Base-by-base conservation (phyloP, 2,329 filamentous ascomycete species). In the Colletotrichum noveboracense region DNA sequence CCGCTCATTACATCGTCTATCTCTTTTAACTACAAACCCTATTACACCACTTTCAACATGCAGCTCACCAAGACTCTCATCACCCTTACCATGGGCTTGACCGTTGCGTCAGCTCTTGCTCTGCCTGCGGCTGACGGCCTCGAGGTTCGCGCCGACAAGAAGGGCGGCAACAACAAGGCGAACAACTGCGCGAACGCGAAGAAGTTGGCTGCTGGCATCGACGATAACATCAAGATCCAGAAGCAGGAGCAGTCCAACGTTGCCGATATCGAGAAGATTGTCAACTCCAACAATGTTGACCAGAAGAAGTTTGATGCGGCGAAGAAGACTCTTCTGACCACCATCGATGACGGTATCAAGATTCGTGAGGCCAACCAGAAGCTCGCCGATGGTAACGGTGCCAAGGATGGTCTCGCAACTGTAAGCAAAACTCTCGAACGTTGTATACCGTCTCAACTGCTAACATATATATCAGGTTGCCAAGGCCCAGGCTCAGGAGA, bases 181-280 rank as follows among this genome's bases (percentile, higher is more conserved):
- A 38, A 52, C 5, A 52, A 30, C 60, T 81, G 79, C 16, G 74
- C 71, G 6, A 67, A 71, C 7, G 76, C 76, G n/a, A 66, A 74
- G 60, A 78, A 79, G 70, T 61, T 80, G 24, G 79, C 78, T 7
- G 70, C 72, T 55, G 78, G 78, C 32, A 80, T 80, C 36, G 66
- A 73, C 13, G 30, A 77, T n/a, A 80, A 80, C 71, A 80, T 80
- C 24, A 55, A 67, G 30, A 77, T 77, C 48, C 79, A 80, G 73
- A 70, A 79, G 74, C 69, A 77, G 66, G 79, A 80, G 76, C 76
- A 77, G 43, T 16, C 66, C 8, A 72, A 78, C 6, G 74, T 76
- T 14, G 71, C 65, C 48, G 60, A 58, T 5, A 24, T 76, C 4
- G 67, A 74, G 48, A 55, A 61, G 24, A 61, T 76, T 28, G 66